Percentiles rank a stretch among this genome's conserved stretches.
phyloP scores from a whole-genome alignment of 352 stramenopile species.

The Globisporangium megalacanthum region DNA sequence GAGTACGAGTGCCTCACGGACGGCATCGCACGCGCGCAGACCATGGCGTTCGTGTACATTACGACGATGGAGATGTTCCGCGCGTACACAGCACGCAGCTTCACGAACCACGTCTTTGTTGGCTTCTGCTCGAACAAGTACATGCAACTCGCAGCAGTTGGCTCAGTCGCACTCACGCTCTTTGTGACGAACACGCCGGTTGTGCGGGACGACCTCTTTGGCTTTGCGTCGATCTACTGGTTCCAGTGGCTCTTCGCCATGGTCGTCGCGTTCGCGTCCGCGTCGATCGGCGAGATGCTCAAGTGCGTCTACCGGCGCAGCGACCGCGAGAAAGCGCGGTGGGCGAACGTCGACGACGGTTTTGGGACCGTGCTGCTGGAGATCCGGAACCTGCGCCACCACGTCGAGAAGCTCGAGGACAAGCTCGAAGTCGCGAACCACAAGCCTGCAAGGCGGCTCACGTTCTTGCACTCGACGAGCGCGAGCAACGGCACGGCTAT shows the following conservation, averaged over 20 bases:
- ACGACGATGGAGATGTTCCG: constrained; percentile 45
- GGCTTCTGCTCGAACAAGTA: constrained; percentile 33
- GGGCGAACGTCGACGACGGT: constrained; percentile 28
- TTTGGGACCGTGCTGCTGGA: constrained; percentile 33
- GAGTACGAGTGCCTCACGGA: constrained; percentile 48
- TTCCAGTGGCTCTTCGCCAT: constrained; percentile 40
- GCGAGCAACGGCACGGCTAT: background rate
- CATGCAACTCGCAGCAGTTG: constrained; percentile 35
- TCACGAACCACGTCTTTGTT: constrained; percentile 36
- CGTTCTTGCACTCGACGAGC: constrained; percentile 10
- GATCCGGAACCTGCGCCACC: constrained; percentile 39
- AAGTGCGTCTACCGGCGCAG: constrained; percentile 35
- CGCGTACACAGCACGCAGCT: constrained; percentile 40
- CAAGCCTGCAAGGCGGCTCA: constrained; percentile 24
- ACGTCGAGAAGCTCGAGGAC: constrained; percentile 40
- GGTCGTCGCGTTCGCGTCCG: constrained; percentile 23
- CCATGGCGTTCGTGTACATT: constrained; percentile 43
- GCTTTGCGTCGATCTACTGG: constrained; percentile 34
- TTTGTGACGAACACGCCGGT: constrained; percentile 29
- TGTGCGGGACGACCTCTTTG: constrained; percentile 33
- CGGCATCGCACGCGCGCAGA: constrained; percentile 33
- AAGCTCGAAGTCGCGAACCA: constrained; percentile 44
- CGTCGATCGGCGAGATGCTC: constrained; percentile 29
- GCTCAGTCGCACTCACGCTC: constrained; percentile 31
- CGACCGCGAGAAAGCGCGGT: constrained; percentile 23